Evolutionary conservation across 306 rosid species (phyloP), one percentile per base, ranked within the genome.

Genomic region (Cicer chorassanicum): DNA sequence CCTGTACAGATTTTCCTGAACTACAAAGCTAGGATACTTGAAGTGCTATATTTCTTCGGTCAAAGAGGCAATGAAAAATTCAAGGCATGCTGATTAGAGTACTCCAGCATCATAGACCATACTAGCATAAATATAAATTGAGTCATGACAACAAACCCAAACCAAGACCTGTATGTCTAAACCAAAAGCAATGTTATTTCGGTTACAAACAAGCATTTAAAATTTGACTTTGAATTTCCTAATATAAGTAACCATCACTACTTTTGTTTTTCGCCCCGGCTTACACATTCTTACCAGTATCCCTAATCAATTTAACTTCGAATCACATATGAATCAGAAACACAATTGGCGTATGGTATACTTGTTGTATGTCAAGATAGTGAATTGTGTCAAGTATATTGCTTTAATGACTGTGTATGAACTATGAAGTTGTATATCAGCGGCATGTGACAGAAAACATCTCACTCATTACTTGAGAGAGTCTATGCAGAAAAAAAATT

Each of bases 251-350:
- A 46, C 7, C 10, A 24, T 8, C 8, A 56, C 16, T 43, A 15
- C 21, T 67, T 39, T 48, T 39, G 29, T 13, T 69, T 70, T 42
- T 65, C 21, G 10, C 76, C 54, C 29, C 60, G 8, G 63, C 14
- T 70, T 82, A 82, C 65, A 44, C 65, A 82, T 72, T 61, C 51
- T 64, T 67, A 44, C 42, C 61, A 64, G 65, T 64, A 61, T 19
- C 14, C 76, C 44, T 36, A 59, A 34, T 34, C 70, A 63, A 38
- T 42, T 62, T 69, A 68, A 55, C 67, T 75, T 61, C 48, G 75
- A 55, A 80, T 69, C 43, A 39, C 64, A 38, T 70, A 76, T 15
- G 65, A 75, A 78, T 19, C 64, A 68, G 34, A 80, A 45, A 55
- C 66, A 12, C 67, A 39, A 39, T 40, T 42, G 50, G 72, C 34